These are phyloP conservation scores for Clonostachys solani DNA, from an alignment of 2,329 filamentous ascomycete genomes.

Conservation along the genomic window DNA sequence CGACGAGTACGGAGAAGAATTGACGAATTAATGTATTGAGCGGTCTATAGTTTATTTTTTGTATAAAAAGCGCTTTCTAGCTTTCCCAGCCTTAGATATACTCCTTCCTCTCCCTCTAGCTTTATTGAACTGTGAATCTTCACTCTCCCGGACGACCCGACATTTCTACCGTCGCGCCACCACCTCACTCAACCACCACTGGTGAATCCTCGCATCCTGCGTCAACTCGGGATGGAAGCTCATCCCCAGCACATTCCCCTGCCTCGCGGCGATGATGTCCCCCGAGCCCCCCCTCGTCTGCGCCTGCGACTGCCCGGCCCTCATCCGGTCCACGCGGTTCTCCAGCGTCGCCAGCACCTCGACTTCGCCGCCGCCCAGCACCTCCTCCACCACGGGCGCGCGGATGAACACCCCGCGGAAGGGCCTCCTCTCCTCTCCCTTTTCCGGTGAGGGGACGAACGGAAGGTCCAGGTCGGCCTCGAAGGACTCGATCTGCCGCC, in stretches of 20 bases:
- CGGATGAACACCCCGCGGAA: slow-evolving; percentile 91
- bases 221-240: slow-evolving; percentile 97
- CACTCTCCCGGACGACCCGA: neutral
- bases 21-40: neutral
- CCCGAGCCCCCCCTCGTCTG: slow-evolving; percentile 40
- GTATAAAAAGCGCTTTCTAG: neutral
- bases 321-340: slow-evolving; percentile 28
- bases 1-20: neutral
- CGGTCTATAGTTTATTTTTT: neutral
- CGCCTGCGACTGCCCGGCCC: slow-evolving; percentile 28
- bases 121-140: neutral
- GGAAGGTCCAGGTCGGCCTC: slow-evolving; percentile 69
- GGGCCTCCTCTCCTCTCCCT: slow-evolving; percentile 21
- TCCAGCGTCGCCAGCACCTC: slow-evolving; percentile 49
- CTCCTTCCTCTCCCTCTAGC: neutral
- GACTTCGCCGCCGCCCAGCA: slow-evolving; percentile 48
- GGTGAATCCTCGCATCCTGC: slow-evolving; percentile 80
- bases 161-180: slow-evolving; percentile 2
- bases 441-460: slow-evolving; percentile 46
- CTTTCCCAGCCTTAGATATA: neutral
- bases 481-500: slow-evolving; percentile 89
- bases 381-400: slow-evolving; percentile 84
- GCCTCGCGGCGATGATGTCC: slow-evolving; percentile 83
- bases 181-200: slow-evolving; percentile 83
- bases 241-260: slow-evolving; percentile 89